These are phyloP conservation scores for Rhizophagus sp. DNA, from an alignment of 192 early-diverging fungal species.

Conservation along the genomic window DNA sequence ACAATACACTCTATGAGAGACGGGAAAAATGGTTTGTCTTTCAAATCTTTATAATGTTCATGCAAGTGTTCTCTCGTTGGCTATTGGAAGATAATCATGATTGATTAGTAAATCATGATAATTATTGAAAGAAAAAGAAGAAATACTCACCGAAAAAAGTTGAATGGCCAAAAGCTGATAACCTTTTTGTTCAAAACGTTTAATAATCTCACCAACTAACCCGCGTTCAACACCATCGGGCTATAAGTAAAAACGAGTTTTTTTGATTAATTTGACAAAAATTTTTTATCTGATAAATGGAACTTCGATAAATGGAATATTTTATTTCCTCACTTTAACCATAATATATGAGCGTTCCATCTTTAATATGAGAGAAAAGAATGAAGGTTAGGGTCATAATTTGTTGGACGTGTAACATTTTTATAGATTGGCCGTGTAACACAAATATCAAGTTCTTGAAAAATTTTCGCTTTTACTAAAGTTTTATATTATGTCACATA, in stretches of 20 bases:
- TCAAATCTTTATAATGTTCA: slow-evolving; percentile 84
- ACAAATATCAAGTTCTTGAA: too few species aligned
- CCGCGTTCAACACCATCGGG: slow-evolving; percentile 69
- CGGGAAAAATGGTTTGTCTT: slow-evolving; percentile 88
- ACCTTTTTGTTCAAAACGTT: slow-evolving; percentile 89
- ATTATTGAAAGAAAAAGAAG: neutral
- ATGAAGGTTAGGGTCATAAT: too few species aligned
- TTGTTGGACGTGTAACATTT: too few species aligned
- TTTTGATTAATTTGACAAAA: neutral
- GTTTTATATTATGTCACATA: neutral
- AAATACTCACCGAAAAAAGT: slow-evolving; percentile 50
- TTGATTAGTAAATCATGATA: neutral
- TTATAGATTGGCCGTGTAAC: too few species aligned
- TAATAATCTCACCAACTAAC: slow-evolving; percentile 91
- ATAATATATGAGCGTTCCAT: slow-evolving; percentile 58
- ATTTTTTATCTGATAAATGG: neutral
- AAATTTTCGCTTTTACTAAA: too few species aligned
- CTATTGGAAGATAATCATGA: slow-evolving; percentile 27
- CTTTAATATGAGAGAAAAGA: neutral
- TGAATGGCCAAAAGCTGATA: slow-evolving; percentile 88
- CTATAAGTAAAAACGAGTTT: neutral
- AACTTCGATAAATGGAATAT: neutral
- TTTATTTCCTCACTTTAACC: slow-evolving; percentile 44
- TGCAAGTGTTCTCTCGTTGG: slow-evolving; percentile 44
- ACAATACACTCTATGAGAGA: slow-evolving; percentile 55